Percentiles rank a stretch among this genome's conserved stretches.
Conservation (phyloP, 179 eudicot species). For the Spinacia oleracea region DNA sequence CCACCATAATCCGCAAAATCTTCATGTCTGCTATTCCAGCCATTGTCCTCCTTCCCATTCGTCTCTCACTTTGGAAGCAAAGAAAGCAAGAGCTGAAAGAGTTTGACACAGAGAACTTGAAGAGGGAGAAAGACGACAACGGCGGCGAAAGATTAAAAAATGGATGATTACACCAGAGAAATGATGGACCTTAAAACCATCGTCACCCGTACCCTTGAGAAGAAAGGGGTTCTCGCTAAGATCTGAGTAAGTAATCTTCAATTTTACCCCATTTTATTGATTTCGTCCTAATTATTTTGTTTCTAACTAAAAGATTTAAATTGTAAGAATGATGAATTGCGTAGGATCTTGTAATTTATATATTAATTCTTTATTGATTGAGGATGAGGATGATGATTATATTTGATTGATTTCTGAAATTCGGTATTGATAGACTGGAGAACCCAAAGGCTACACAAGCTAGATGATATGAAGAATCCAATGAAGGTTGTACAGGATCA, state of each 20-base stretch:
- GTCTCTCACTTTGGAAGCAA: background rate
- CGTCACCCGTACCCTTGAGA: constrained; percentile 90
- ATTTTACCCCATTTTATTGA: background rate
- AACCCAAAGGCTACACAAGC: too few relatives aligned
- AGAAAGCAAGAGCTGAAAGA: background rate
- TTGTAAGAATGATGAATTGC: background rate
- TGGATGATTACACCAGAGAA: constrained; percentile 95
- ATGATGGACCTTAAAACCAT: constrained; percentile 99
- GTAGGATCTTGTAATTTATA: background rate
- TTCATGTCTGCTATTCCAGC: background rate
- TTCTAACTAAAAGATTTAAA: constrained; percentile 8
- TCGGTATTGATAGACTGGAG: too few relatives aligned
- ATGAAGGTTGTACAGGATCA: too few relatives aligned
- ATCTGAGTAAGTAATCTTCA: constrained; percentile 60
- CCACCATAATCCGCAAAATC: too few relatives aligned
- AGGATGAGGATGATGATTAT: too few relatives aligned
- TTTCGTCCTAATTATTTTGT: background rate
- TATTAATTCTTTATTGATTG: too few relatives aligned
- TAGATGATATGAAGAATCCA: too few relatives aligned
- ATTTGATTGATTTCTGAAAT: too few relatives aligned
- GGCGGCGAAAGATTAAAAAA: constrained; percentile 22
- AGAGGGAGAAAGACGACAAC: background rate
- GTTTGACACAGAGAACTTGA: background rate
- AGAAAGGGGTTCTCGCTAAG: constrained; percentile 96
- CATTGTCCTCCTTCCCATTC: background rate